These are phyloP conservation scores for Cyclotella baltica DNA, from an alignment of 108 stramenopile genomes.

Conservation along the genomic window DNA sequence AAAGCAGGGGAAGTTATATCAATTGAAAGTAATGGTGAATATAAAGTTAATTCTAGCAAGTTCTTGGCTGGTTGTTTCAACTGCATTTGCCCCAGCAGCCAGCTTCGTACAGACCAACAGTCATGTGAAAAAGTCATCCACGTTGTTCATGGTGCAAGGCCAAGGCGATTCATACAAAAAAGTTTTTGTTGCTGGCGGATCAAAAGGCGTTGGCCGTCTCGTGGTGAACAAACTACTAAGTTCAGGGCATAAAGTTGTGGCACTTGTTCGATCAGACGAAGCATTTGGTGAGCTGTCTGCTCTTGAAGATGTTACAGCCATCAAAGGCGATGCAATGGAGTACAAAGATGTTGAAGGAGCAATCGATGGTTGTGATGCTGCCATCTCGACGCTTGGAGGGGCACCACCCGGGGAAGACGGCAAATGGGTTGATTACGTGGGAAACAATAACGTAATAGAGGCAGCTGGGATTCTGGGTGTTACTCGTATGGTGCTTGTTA, in stretches of 20 bases:
- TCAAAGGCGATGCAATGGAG: conserved; percentile 92
- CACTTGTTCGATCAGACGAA: conserved; percentile 88
- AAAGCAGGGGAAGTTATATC: no score
- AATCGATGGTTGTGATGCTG: conserved; percentile 97
- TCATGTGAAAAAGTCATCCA: conserved; percentile 16
- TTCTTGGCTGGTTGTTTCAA: conserved; percentile 37
- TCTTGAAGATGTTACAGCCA: conserved; percentile 84
- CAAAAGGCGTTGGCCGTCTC: conserved; percentile 85
- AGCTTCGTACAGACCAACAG: conserved; percentile 1
- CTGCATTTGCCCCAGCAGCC: conserved; percentile 64
- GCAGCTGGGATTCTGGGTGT: conserved; percentile 96
- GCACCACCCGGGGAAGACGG: conserved; percentile 55
- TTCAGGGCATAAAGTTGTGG: conserved; percentile 79
- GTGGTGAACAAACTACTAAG: conserved; percentile 81
- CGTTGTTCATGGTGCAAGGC: conserved; percentile 46
- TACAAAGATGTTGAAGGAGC: conserved; percentile 92
- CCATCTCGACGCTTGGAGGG: conserved; percentile 94
- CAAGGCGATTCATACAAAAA: conserved; percentile 79
- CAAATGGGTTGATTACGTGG: conserved; percentile 89
- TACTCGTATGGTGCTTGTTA: conserved; percentile 87
- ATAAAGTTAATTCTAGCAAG: conserved; percentile 16
- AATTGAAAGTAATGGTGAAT: neutral
- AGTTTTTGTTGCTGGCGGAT: conserved; percentile 94
- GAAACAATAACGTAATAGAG: conserved; percentile 96
- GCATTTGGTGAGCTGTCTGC: conserved; percentile 66